A percentile compares a stretch with the other conserved stretches of the same genome.
Conservation (phyloP, 148 eudicot genomes). For the Fagopyrum homotropicum region DNA sequence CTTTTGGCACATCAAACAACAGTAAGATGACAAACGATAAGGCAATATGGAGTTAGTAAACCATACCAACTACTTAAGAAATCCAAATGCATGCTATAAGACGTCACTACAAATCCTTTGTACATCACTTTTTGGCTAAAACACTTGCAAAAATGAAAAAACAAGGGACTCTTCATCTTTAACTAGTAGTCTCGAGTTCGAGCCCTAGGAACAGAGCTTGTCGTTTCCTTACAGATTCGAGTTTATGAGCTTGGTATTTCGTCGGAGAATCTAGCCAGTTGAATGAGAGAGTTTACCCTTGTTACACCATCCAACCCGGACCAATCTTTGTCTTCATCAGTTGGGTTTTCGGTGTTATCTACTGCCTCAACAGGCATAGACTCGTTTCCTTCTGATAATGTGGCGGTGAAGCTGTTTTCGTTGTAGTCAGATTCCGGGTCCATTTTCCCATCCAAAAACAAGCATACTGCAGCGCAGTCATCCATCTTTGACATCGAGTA, state of each 20-base stretch:
- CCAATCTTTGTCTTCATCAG: slow-evolving; percentile 67
- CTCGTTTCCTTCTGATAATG: slow-evolving; percentile 55
- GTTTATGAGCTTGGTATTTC: slow-evolving; percentile 37
- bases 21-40: background rate
- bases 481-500: slow-evolving; percentile 94
- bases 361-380: slow-evolving; percentile 24
- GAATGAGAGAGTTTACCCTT: slow-evolving; percentile 87
- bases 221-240: background rate
- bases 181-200: too few species aligned
- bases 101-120: background rate
- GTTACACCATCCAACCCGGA: slow-evolving; percentile 94
- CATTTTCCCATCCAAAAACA: slow-evolving; percentile 79
- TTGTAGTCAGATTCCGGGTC: slow-evolving; percentile 63
- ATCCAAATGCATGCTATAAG: background rate
- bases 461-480: slow-evolving; percentile 90
- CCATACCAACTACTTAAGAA: background rate
- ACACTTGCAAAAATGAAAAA: background rate
- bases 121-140: slow-evolving; percentile 1
- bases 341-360: slow-evolving; percentile 28
- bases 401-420: slow-evolving; percentile 63
- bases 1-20: background rate
- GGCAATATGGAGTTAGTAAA: background rate
- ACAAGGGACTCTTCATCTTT: background rate
- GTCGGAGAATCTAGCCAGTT: slow-evolving; percentile 86
- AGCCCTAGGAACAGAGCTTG: too few species aligned